Evolutionary conservation across 2,329 filamentous ascomycete species (phyloP).

Genomic region (Drechmeria coniospora): DNA sequence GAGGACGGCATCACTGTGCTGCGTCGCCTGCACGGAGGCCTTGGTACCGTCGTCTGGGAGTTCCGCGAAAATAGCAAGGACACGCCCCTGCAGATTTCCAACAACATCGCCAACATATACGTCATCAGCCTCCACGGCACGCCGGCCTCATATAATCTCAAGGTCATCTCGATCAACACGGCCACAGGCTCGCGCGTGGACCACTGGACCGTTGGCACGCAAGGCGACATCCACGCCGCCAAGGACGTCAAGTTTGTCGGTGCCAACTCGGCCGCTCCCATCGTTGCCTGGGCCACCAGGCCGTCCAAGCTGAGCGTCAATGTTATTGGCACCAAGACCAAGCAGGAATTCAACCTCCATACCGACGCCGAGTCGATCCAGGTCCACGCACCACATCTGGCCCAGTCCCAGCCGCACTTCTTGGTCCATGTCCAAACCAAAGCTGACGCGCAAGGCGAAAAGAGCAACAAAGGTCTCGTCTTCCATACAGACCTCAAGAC

Average conservation of each 20-base stretch:
- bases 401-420: conserved; percentile 66
- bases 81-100: conserved; percentile 58
- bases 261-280: conserved; percentile 57
- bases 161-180: conserved; percentile 58
- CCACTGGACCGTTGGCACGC: conserved; percentile 57
- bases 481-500: conserved; percentile 67
- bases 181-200: conserved; percentile 56
- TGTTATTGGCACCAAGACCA: conserved; percentile 45
- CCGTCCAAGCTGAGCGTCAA: conserved; percentile 53
- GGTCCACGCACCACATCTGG: conserved; percentile 59
- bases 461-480: conserved; percentile 63
- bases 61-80: conserved; percentile 54
- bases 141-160: conserved; percentile 58
- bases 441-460: conserved; percentile 16
- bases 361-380: conserved; percentile 35
- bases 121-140: conserved; percentile 60
- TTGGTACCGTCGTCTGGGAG: conserved; percentile 68
- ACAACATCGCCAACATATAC: conserved; percentile 56
- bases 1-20: conserved; percentile 43
- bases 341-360: conserved; percentile 37
- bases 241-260: conserved; percentile 61
- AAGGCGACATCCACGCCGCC: conserved; percentile 51
- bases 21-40: conserved; percentile 55
- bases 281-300: conserved; percentile 61
- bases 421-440: conserved; percentile 65